Evolutionary conservation across 1,139 yeast species (phyloP).

Genomic region (Wickerhamomyces sp.): DNA sequence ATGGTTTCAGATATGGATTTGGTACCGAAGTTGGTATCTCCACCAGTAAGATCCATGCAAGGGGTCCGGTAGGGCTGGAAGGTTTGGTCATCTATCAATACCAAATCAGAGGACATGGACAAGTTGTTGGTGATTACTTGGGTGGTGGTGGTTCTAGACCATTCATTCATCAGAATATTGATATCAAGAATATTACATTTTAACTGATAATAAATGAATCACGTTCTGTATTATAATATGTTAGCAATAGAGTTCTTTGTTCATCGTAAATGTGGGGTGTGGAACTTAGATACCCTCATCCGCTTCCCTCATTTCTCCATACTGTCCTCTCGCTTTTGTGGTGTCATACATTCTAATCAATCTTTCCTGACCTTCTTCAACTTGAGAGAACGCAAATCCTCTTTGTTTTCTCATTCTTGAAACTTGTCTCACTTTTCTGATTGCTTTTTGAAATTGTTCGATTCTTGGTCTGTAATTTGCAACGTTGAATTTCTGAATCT

Average conservation of each 20-base stretch:
- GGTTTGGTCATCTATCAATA: conserved; percentile 96
- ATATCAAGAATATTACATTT: conserved; percentile 25
- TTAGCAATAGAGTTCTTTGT: not conserved
- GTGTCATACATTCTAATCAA: conserved; percentile 94
- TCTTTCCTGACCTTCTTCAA: conserved; percentile 87
- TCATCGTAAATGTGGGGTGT: not conserved
- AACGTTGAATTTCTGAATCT: conserved; percentile 90
- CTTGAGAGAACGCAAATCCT: conserved; percentile 97
- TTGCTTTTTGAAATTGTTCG: conserved; percentile 96
- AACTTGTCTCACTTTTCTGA: conserved; percentile 94
- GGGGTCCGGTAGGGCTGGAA: conserved; percentile 98
- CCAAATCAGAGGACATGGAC: conserved; percentile 87
- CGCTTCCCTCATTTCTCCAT: conserved; percentile 48
- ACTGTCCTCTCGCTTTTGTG: conserved; percentile 53
- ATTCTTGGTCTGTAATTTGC: conserved; percentile 92
- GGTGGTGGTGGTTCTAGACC: conserved; percentile 88
- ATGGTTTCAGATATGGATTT: conserved; percentile 96
- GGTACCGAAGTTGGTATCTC: conserved; percentile 98
- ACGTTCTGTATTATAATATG: too few relatives aligned
- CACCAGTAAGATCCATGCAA: conserved; percentile 93
- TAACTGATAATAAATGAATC: too few relatives aligned
- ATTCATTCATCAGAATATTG: conserved; percentile 69
- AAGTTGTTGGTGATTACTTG: conserved; percentile 81
- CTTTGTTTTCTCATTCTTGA: conserved; percentile 97
- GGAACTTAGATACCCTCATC: conserved; percentile 4